phyloP scores from a whole-genome alignment of 441 rosid genomes.

The Aleurites moluccanus region DNA sequence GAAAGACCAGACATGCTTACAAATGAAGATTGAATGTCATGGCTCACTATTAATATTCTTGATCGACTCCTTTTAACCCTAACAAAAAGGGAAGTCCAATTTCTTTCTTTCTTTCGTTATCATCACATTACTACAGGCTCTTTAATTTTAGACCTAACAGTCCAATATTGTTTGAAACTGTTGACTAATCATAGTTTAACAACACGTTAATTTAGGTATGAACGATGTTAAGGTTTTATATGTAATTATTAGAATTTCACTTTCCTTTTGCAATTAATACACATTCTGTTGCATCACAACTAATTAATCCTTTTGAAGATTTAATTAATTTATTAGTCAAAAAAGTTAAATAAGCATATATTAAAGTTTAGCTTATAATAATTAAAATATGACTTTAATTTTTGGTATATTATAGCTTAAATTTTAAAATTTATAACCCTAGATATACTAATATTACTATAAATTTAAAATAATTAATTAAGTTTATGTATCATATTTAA shows the following conservation, averaged over 20 bases:
- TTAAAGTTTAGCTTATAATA: neutral
- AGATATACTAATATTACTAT: no score
- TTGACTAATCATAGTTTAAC: neutral
- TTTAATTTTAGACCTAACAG: neutral
- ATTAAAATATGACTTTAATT: no score
- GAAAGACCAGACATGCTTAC: conserved; percentile 43
- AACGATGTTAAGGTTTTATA: neutral
- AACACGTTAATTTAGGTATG: neutral
- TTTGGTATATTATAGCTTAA: neutral
- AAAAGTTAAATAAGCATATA: neutral
- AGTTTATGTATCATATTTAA: no score
- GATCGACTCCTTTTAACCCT: neutral
- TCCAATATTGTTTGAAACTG: neutral
- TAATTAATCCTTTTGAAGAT: neutral
- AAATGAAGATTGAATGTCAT: conserved; percentile 39
- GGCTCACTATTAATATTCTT: conserved; percentile 9
- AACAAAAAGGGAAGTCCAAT: neutral
- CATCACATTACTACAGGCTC: neutral
- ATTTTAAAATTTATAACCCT: no score
- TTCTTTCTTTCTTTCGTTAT: neutral
- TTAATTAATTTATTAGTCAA: conserved; percentile 7
- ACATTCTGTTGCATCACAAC: neutral
- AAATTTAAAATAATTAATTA: no score
- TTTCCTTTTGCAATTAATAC: neutral
- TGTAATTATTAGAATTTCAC: conserved; percentile 4